Conservation (phyloP, 192 early-diverging fungal species). For the Entomortierella chlamydospora region DNA sequence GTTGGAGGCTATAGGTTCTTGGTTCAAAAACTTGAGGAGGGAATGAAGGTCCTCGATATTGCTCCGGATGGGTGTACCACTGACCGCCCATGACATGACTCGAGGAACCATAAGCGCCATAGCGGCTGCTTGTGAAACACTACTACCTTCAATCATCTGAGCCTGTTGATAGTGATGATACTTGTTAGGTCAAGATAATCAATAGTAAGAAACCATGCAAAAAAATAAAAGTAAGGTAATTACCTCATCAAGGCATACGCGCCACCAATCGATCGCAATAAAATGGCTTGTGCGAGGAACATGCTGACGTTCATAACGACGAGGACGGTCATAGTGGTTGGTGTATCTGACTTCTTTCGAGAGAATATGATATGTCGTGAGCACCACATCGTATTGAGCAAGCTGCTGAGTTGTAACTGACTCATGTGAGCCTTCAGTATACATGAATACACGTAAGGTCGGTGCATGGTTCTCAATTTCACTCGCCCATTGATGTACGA, state of each 20-base stretch:
- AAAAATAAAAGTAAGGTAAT: not conserved
- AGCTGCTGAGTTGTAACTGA: constrained; percentile 33
- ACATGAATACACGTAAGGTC: constrained; percentile 50
- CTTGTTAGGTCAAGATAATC: not conserved
- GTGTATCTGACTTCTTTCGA: constrained; percentile 66
- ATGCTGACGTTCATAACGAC: constrained; percentile 54
- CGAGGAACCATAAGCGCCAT: constrained; percentile 70
- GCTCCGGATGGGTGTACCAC: constrained; percentile 66
- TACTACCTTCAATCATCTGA: constrained; percentile 68
- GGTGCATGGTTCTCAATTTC: constrained; percentile 70
- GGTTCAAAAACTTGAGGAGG: constrained; percentile 61
- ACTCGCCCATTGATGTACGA: constrained; percentile 72
- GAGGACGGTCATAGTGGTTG: constrained; percentile 49
- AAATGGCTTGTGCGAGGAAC: constrained; percentile 58
- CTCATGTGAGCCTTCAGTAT: constrained; percentile 50
- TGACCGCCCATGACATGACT: constrained; percentile 72
- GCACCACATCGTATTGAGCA: constrained; percentile 63
- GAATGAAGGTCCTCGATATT: constrained; percentile 64
- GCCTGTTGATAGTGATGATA: constrained; percentile 43
- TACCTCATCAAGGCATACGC: constrained; percentile 72
- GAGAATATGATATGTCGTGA: constrained; percentile 70
- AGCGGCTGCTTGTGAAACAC: constrained; percentile 58
- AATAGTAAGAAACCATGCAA: not conserved
- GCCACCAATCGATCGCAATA: constrained; percentile 66
- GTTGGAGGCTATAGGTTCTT: constrained; percentile 50